Evolutionary conservation across 805 yeast genomes (phyloP), one percentile per base, ranked within the genome.

Genomic region (Tetrapisispora arboricola): DNA sequence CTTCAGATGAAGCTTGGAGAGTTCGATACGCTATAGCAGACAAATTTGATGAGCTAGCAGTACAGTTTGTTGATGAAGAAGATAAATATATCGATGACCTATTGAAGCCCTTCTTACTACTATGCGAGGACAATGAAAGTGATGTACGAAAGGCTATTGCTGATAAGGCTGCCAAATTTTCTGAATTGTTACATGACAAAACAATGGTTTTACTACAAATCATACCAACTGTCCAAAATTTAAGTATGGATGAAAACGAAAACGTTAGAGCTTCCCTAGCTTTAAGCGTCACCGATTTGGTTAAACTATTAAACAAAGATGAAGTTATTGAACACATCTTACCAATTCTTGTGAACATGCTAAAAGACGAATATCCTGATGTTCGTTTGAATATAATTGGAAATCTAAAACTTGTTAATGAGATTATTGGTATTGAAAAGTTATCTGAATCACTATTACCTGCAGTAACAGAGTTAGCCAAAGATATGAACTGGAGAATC

Each of bases 1-100:
- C 85, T 44, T 75, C 72, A 48, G 98, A 92, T 66, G 86, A 84
- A 63, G 82, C 94, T 56, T 92, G 99, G 99, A 79, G 98, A 63
- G 97, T 92, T 43, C 80, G 98, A 56, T 92, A 90, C 65, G 87
- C 92, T 80, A 94, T 95, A 26, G 95, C 96, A n/a, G 96, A 90
- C 60, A 74, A 87, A 53, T 88, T 87, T 57, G 84, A 80, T 51
- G 68, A 70, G 47, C 73, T 92, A 45, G 85, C 94, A 2, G 51
- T 65, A 15, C 78, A 76, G 49, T 79, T 88, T 55, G 69, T 70
- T 50, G 68, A 71, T 46, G 70, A 75, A 38, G 75, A 72, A 30
- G 36, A 38, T 17, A 65, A 69, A 26, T 80, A 78, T 48, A 68
- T 76, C 43, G 53, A 58, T 44, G 67, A 65, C 49, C 68, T 80